Percentiles rank a stretch among this genome's conserved stretches.
These are phyloP conservation scores for Brassica hybrid DNA, from an alignment of 441 rosid species.

Conservation along the genomic window DNA sequence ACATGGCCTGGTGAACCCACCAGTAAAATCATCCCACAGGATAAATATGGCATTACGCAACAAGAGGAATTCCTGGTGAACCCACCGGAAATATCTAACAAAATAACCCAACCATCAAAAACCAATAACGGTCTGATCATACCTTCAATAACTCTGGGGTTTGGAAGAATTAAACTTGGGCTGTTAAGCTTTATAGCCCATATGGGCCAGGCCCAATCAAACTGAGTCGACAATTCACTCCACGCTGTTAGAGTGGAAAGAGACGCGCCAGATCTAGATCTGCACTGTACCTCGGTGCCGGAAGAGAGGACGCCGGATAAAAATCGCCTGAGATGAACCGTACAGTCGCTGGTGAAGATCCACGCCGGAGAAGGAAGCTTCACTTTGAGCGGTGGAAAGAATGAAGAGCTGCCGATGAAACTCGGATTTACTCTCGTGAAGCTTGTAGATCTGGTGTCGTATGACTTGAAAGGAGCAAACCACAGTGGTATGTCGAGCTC, in stretches of 20 bases:
- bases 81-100: background rate
- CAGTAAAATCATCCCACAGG: no score
- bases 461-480: background rate
- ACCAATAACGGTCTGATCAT: background rate
- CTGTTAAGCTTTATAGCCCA: background rate
- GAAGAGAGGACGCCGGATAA: background rate
- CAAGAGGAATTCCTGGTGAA: no score
- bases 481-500: background rate
- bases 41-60: no score
- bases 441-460: background rate
- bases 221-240: background rate
- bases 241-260: background rate
- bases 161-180: background rate
- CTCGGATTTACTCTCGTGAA: background rate
- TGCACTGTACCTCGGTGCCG: background rate
- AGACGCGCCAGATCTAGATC: background rate
- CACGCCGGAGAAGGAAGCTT: background rate
- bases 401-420: background rate
- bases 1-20: no score
- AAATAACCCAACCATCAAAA: background rate
- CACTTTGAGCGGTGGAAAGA: background rate
- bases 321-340: background rate
- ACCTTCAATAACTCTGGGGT: background rate
- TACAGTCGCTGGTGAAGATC: background rate
- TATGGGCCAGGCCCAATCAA: background rate